Evolutionary conservation across 1,284 basidiomycete genomes (phyloP).

Genomic region (Macrocystidia cucumis): DNA sequence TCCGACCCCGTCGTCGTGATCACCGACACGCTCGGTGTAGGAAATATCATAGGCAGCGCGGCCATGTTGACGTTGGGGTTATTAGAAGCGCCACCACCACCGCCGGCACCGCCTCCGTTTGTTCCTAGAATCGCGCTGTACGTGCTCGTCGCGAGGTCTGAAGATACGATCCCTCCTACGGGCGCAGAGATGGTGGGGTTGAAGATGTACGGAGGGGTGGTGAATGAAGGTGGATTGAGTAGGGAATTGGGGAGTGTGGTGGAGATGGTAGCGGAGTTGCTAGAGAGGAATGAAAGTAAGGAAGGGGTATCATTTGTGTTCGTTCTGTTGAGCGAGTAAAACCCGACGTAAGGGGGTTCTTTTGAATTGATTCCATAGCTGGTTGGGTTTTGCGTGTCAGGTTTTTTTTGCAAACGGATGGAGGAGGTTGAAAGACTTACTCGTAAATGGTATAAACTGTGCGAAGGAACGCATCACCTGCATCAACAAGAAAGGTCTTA

Average conservation of each 20-base stretch:
- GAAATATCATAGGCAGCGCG: conserved; percentile 38
- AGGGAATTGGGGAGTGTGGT: conserved; percentile 75
- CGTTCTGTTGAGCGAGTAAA: conserved; percentile 55
- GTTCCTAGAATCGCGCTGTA: conserved; percentile 48
- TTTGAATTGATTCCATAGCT: conserved; percentile 68
- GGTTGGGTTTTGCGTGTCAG: not conserved
- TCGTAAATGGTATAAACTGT: conserved; percentile 82
- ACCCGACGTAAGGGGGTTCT: conserved; percentile 67
- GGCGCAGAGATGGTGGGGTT: conserved; percentile 55
- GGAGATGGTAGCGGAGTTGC: conserved; percentile 53
- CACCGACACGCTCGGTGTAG: conserved; percentile 33
- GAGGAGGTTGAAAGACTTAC: conserved; percentile 24
- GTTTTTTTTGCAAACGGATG: conserved; percentile 3
- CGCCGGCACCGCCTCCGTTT: too few relatives aligned
- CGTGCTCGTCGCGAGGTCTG: conserved; percentile 61
- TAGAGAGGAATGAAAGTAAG: conserved; percentile 51
- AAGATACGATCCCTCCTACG: conserved; percentile 43
- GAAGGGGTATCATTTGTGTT: conserved; percentile 28
- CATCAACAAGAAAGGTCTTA: conserved; percentile 2
- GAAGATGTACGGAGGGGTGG: conserved; percentile 64
- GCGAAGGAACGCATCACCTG: conserved; percentile 71
- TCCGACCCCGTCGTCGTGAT: conserved; percentile 35
- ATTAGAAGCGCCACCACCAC: too few relatives aligned
- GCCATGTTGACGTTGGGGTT: conserved; percentile 31
- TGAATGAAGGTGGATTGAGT: conserved; percentile 57